phyloP scores from a whole-genome alignment of 2,329 filamentous ascomycete species.

The Colletotrichum coccodes region DNA sequence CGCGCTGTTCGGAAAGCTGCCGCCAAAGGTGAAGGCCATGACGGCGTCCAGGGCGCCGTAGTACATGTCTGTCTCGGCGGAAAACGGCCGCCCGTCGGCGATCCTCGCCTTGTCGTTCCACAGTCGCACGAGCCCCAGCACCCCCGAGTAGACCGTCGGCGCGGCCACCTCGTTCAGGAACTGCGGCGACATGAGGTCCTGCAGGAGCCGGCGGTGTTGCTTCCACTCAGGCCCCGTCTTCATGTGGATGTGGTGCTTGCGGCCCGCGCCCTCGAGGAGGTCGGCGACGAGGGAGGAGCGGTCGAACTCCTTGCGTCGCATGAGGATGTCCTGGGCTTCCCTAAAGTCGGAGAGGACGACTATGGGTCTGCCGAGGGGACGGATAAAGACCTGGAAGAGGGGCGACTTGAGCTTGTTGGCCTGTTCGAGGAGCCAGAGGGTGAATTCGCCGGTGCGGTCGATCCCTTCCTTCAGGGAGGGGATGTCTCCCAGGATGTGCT shows the following conservation, averaged over 20 bases:
- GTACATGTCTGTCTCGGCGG: constrained; percentile 41
- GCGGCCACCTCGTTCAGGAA: constrained; percentile 46
- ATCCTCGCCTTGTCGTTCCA: constrained; percentile 45
- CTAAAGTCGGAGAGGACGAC: constrained; percentile 52
- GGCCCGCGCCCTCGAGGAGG: constrained; percentile 44
- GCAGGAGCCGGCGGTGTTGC: constrained; percentile 45
- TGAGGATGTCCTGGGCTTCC: constrained; percentile 52
- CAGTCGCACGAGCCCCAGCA: constrained; percentile 43
- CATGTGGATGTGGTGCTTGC: constrained; percentile 44
- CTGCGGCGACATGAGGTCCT: constrained; percentile 48
- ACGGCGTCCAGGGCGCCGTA: constrained; percentile 45
- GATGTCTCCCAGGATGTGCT: constrained; percentile 52
- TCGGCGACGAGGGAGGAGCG: constrained; percentile 38
- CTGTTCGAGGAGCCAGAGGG: constrained; percentile 20
- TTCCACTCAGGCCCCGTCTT: constrained; percentile 45
- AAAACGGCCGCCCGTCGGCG: constrained; percentile 44
- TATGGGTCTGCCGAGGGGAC: constrained; percentile 52
- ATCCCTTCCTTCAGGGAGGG: constrained; percentile 50
- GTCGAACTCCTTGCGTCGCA: constrained; percentile 57
- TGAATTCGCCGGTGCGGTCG: constrained; percentile 35
- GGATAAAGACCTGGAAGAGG: constrained; percentile 58
- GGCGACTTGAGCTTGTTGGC: constrained; percentile 47
- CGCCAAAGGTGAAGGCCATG: constrained; percentile 42
- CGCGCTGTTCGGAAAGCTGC: constrained; percentile 12
- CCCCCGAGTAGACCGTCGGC: constrained; percentile 44